A percentile compares a stretch with the other conserved stretches of the same genome.
Conservation (phyloP, 2,329 filamentous ascomycete species). For the Sporothrix brasiliensis region DNA sequence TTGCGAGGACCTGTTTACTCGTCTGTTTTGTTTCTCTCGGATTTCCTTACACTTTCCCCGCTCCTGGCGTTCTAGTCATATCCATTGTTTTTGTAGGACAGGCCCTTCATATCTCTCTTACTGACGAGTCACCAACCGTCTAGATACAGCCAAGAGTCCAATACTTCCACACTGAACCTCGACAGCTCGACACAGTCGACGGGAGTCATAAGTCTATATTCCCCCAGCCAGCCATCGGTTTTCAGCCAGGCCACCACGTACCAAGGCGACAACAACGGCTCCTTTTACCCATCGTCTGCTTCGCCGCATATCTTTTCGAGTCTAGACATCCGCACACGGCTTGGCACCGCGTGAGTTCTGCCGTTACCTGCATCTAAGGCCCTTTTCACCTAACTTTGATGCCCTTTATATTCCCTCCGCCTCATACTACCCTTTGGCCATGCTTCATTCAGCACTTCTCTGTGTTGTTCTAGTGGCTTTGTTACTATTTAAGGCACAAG, state of each 20-base stretch:
- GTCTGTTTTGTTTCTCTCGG: not conserved
- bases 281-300: constrained; percentile 52
- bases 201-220: constrained; percentile 56
- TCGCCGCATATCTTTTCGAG: constrained; percentile 51
- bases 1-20: constrained; percentile 32
- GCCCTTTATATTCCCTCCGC: not conserved
- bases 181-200: constrained; percentile 56
- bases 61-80: not conserved
- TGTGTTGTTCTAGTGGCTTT: not conserved
- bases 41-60: not conserved
- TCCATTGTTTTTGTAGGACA: constrained; percentile 19
- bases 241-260: constrained; percentile 54
- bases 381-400: constrained; percentile 24
- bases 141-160: constrained; percentile 61
- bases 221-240: constrained; percentile 48
- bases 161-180: constrained; percentile 56
- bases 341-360: constrained; percentile 58
- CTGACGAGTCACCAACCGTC: constrained; percentile 32
- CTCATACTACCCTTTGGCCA: too few relatives aligned
- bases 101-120: constrained; percentile 36
- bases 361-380: not conserved
- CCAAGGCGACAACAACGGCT: constrained; percentile 51
- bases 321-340: constrained; percentile 58
- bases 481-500: not conserved
- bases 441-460: not conserved